phyloP scores from a whole-genome alignment of 306 rosid genomes.

The Biancaea sappan region DNA sequence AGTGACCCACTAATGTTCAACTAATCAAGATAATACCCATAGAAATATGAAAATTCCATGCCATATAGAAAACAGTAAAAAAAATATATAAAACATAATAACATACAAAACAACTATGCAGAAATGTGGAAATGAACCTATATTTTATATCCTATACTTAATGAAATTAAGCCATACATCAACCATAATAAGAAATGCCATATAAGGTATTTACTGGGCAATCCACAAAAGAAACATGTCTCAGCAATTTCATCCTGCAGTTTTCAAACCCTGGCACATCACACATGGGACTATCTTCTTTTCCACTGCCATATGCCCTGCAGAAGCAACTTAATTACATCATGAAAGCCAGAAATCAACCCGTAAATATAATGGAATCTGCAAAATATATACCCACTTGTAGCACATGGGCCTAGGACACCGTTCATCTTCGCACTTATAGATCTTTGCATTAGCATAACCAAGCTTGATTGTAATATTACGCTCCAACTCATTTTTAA shows the following conservation, averaged over 20 bases:
- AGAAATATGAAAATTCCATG: constrained; percentile 9
- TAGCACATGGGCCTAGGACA: constrained; percentile 66
- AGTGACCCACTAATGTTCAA: not conserved
- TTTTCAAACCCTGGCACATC: constrained; percentile 70
- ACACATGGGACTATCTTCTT: constrained; percentile 70
- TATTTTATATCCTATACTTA: not conserved
- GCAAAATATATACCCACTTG: constrained; percentile 50
- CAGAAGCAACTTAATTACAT: not conserved
- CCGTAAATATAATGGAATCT: not conserved
- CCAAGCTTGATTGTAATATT: constrained; percentile 83
- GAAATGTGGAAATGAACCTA: not conserved
- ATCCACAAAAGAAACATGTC: constrained; percentile 77
- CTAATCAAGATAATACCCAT: constrained; percentile 1
- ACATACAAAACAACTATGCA: constrained; percentile 7
- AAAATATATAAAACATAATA: not conserved
- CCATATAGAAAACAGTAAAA: not conserved
- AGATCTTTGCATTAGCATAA: constrained; percentile 71
- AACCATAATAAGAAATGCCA: not conserved
- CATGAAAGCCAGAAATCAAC: constrained; percentile 20
- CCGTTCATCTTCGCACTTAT: constrained; percentile 66
- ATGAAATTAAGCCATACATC: not conserved
- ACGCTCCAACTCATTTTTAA: constrained; percentile 85
- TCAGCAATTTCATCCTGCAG: constrained; percentile 64
- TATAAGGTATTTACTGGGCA: constrained; percentile 47
- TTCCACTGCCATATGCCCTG: constrained; percentile 80